Base-by-base conservation (phyloP, 108 stramenopile species). In the Nitzschia inconspicua region DNA sequence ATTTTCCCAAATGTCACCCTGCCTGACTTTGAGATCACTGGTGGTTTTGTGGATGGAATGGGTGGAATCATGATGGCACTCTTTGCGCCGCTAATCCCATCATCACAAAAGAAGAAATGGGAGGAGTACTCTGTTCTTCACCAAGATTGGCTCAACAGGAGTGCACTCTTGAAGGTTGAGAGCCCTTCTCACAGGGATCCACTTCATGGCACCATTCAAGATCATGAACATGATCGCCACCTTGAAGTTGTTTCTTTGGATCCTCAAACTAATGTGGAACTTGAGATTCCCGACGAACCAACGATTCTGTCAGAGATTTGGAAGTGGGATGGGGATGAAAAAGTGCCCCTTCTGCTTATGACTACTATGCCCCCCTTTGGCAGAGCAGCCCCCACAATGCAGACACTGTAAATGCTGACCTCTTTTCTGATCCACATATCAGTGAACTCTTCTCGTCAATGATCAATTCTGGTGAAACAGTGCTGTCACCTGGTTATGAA, bases 341-440 rank as follows among this genome's bases (percentile, higher is more conserved):
- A 35, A 23, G 26, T 23, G 11, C 13, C 26, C 2, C 54, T 57
- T 14, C 47, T 25, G 68, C 26, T 26, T 30, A 29, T 39, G 16
- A 23, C 34, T 59, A 40, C 20, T 44, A 49, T 41, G 41, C 60
- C 16, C 73, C 73, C n/a, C 23, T 60, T 16, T 74, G 73, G 73
- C 73, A 74, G 31, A 41, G 4, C 34, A 50, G 31, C 28, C 73
- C 73, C 1, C 32, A 41, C 3, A 24, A 52, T n/a, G 50, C 22
- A 22, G n/a, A 6, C 28, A 29, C 29, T 4, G 47, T 72, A 39
- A 72, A 72, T 37, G 8, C 47, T 5, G 55, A 72, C 40, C 9
- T 57, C 4, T 11, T 46, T n/a, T 59, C 71, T 19, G 31, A 52
- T 28, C 57, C 52, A 4, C 29, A 30, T 10, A 13, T 60, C 22